phyloP scores from a whole-genome alignment of 2,329 filamentous ascomycete genomes.

The Trichophyton mentagrophytes region DNA sequence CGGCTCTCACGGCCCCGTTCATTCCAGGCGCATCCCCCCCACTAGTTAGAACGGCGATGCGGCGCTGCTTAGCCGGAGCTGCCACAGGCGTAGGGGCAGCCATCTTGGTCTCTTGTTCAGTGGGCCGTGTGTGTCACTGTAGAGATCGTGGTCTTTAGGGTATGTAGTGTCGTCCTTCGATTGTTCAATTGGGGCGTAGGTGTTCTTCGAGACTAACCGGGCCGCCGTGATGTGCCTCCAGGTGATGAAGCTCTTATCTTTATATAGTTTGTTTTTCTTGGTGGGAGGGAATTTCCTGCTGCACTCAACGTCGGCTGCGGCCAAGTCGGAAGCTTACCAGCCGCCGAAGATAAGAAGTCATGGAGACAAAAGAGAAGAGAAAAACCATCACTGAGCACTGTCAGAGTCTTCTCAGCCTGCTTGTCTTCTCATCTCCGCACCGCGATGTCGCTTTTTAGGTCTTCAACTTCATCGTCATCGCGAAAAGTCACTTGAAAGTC shows the following conservation, averaged over 20 bases:
- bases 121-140: no score
- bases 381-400: neutral
- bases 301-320: neutral
- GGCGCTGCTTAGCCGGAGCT: conserved; percentile 26
- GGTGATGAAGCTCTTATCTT: neutral
- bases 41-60: conserved; percentile 84
- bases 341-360: neutral
- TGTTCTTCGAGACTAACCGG: neutral
- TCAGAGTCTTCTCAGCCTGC: neutral
- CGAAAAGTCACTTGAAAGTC: no score
- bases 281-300: neutral
- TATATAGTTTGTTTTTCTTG: neutral
- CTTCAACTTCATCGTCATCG: no score
- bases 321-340: neutral
- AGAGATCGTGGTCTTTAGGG: no score
- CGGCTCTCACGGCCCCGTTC: conserved; percentile 80
- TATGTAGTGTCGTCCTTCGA: no score
- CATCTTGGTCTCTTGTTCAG: neutral
- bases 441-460: no score
- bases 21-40: conserved; percentile 91
- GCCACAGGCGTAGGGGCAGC: neutral
- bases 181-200: no score
- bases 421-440: neutral
- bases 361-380: no score
- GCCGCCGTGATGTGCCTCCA: neutral